phyloP scores from a whole-genome alignment of 352 stramenopile genomes.

The Pythium periplocum region DNA sequence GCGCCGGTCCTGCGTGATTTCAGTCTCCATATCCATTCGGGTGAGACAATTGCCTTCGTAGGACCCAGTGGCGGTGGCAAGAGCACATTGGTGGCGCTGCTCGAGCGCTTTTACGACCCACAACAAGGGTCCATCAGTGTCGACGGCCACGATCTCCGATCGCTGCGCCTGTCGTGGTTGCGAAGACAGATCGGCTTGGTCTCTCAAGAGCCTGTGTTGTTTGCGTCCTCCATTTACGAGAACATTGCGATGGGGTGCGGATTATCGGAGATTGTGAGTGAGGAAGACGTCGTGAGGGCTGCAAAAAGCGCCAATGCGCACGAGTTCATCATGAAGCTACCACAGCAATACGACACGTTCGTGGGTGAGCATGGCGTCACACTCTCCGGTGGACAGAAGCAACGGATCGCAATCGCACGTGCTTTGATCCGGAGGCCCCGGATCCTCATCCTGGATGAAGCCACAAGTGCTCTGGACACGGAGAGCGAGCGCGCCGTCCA shows the following conservation, averaged over 20 bases:
- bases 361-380: slow-evolving; percentile 44
- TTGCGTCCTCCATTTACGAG: slow-evolving; percentile 64
- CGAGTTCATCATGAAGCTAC: slow-evolving; percentile 86
- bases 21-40: too few relatives aligned
- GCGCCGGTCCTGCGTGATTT: too few relatives aligned
- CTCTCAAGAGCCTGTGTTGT: slow-evolving; percentile 68
- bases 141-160: too few relatives aligned
- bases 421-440: slow-evolving; percentile 36
- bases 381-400: slow-evolving; percentile 44
- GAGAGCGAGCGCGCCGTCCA: slow-evolving; percentile 31
- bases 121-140: too few relatives aligned
- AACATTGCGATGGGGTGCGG: slow-evolving; percentile 67
- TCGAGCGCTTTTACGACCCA: too few relatives aligned
- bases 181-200: slow-evolving; percentile 34
- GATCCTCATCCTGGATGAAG: slow-evolving; percentile 42
- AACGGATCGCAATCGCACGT: slow-evolving; percentile 45
- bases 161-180: not conserved
- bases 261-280: slow-evolving; percentile 27
- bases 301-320: slow-evolving; percentile 82
- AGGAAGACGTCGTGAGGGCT: slow-evolving; percentile 82
- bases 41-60: too few relatives aligned
- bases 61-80: too few relatives aligned
- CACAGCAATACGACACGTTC: slow-evolving; percentile 83
- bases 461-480: slow-evolving; percentile 31
- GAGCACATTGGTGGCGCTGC: too few relatives aligned